Base-by-base conservation (phyloP, 371 early-diverging fungal genomes). In the Zychaea mexicana region DNA sequence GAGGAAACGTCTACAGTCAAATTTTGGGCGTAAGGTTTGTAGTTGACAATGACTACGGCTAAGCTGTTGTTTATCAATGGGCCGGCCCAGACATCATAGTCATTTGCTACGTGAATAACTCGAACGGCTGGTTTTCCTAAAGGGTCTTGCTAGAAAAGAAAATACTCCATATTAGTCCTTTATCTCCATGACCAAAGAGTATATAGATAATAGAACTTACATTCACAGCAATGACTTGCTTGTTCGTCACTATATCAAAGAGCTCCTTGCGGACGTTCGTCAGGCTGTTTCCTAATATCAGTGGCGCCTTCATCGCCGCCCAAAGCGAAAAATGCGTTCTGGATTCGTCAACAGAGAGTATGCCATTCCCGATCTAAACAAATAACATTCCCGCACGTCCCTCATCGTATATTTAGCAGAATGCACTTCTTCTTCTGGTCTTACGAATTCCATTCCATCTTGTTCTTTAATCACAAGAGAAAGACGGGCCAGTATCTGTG, bases 241-340 rank as follows among this genome's bases (percentile, higher is more conserved):
- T 17, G 60, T 77, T 73, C 12, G 66, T 52, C 4, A 77, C 45
- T 36, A 79, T 72, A 9, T 57, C 65, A 19, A 65, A 57, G 6
- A 70, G 33, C 17, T 64, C 67, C 8, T 52, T 31, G 3, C 68
- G 31, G 64, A 77, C 69, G 19, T 62, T 54, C 8, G 63, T 54
- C 24, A 74, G 56, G 66, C 47, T 69, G 61, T 73, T 69, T 45
- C 79, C 79, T 56, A 83, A 72, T 26, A 83, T 69, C 17, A 83
- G 66, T 10, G 83, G 83, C 30, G 69, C 66, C 54, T 83, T 83
- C 66, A 78, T 66, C 6, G 71, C 76, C 2, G 74, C 71, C 81
- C 83, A 83, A 3, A 74, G 46, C 8, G 72, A 63, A 49, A 81
- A 81, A 54, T 83, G 83, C 21, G 77, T 63, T 13, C 67, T 67